Percentiles rank a stretch among this genome's conserved stretches.
Conservation (phyloP, 495 filamentous ascomycete species). For the Immersiella caudata region DNA sequence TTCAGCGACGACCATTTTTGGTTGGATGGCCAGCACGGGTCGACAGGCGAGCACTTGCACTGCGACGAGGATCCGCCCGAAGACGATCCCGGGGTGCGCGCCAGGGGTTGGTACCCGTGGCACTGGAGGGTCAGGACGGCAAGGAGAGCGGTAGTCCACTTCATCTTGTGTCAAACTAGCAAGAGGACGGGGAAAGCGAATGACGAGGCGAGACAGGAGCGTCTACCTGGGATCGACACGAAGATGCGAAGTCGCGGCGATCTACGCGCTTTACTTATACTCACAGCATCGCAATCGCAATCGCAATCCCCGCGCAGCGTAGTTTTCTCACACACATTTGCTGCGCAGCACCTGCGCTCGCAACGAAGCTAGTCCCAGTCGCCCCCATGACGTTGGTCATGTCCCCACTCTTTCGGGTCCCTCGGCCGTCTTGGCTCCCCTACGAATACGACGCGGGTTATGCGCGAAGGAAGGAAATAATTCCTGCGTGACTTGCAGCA, state of each 20-base stretch:
- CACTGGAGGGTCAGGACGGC: not conserved
- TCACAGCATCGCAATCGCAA: not conserved
- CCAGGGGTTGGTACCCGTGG: not conserved
- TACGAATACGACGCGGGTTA: not conserved
- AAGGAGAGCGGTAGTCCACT: not conserved
- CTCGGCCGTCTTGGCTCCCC: not conserved
- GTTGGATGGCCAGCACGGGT: conserved; percentile 16
- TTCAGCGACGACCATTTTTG: conserved; percentile 46
- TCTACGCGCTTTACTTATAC: too few species aligned
- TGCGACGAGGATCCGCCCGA: conserved; percentile 1
- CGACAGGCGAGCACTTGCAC: conserved; percentile 20
- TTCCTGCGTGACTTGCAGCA: too few species aligned
- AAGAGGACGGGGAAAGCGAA: too few species aligned
- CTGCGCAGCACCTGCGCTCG: too few species aligned
- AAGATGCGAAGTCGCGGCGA: not conserved
- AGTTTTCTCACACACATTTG: too few species aligned
- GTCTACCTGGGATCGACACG: not conserved
- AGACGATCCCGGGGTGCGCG: not conserved
- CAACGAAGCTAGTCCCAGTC: too few species aligned
- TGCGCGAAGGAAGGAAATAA: not conserved
- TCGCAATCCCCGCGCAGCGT: not conserved
- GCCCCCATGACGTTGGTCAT: too few species aligned
- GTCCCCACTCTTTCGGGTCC: not conserved
- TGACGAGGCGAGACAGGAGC: not conserved
- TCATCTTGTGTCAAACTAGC: too few species aligned